Evolutionary conservation across 768 basidiomycete species (phyloP).

Genomic region (Phaffia tasmanica): DNA sequence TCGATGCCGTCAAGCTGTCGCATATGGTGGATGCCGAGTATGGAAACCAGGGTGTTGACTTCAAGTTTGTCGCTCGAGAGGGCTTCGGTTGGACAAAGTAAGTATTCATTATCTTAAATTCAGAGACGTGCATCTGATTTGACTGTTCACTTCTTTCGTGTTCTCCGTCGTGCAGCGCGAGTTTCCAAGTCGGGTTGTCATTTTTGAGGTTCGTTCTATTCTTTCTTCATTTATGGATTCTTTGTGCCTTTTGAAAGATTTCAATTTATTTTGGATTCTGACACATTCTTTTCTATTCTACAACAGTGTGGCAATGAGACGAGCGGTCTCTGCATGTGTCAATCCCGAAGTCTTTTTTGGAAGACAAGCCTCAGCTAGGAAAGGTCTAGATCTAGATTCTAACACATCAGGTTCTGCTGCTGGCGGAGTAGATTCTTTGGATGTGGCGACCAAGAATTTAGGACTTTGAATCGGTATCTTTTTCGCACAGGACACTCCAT

Average conservation of each 20-base stretch:
- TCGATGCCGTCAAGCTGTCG: conserved; percentile 89
- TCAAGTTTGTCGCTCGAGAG: conserved; percentile 92
- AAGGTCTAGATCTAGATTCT: neutral
- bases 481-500: neutral
- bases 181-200: conserved; percentile 73
- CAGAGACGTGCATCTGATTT: neutral
- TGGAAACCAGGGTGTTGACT: conserved; percentile 72
- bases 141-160: conserved; percentile 51
- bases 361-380: conserved; percentile 10
- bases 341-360: conserved; percentile 78
- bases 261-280: neutral
- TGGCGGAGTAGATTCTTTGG: conserved; percentile 19
- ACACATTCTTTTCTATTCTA: neutral
- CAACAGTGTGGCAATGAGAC: conserved; percentile 60
- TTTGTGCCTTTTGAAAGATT: neutral
- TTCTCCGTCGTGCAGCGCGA: neutral
- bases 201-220: conserved; percentile 56
- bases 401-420: conserved; percentile 5
- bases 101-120: neutral
- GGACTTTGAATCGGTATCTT: neutral
- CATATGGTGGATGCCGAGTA: conserved; percentile 97
- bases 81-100: conserved; percentile 82
- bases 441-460: conserved; percentile 13
- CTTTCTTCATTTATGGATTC: neutral
- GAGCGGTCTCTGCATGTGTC: conserved; percentile 88